Evolutionary conservation across 1,284 basidiomycete species (phyloP), one percentile per base, ranked within the genome.

Genomic region (Crucibulum cyathiforme): DNA sequence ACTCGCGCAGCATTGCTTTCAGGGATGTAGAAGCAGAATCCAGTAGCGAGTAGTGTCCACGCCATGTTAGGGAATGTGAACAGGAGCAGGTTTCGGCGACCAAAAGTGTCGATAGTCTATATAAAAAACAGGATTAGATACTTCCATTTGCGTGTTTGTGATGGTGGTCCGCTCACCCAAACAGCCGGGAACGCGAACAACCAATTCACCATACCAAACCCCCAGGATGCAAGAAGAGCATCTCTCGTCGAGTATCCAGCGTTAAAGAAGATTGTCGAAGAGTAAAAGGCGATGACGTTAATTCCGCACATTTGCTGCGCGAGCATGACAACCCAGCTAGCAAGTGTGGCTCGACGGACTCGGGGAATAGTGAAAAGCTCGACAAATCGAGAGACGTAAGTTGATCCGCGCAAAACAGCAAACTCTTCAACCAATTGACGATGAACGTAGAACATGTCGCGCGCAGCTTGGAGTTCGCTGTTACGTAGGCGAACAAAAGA

Each of bases 121-220:
- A 38, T 45, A 24, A 48, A 53, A 35, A 36, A 24, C 24, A 24
- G 24, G 17, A 47, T 19, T 37, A 17, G 56, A 34, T 10, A 7
- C 35, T 1, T 48, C 24, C 10, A 53, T 37, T 12, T 13, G 34
- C 7, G 54, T 24, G 34, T 6, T 45, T 34, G n/a, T 43, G 35
- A 19, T 38, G 24, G n/a, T n/a, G 7, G 13, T 37, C 41, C 10
- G 65, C 69, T 56, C 56, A 79, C 77, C 76, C 82, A 85, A 15
- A 91, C 77, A 7, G 89, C 89, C 0, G 88, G 89, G 63, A 87
- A 82, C 1, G 88, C 87, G 62, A 88, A 89, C 2, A 87, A 15
- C 78, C 83, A 87, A 61, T 88, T 90, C 35, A 90, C 76, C n/a
- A 87, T 75, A 54, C 92, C 92, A 62, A 90, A 93, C 2, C 92